A percentile compares a stretch with the other conserved stretches of the same genome.
phyloP scores from a whole-genome alignment of 495 filamentous ascomycete species.

The Penicillium paradoxum region DNA sequence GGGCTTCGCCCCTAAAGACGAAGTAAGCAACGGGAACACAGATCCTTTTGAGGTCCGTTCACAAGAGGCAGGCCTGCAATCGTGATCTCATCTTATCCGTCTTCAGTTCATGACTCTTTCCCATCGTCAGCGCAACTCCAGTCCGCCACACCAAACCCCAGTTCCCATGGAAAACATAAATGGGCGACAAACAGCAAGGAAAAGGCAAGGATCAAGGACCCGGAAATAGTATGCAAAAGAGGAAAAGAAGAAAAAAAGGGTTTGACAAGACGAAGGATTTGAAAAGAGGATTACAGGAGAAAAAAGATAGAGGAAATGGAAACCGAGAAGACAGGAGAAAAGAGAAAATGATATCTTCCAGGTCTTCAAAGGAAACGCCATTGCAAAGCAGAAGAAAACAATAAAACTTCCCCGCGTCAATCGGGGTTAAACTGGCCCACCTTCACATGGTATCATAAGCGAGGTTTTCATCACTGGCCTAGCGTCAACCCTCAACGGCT shows the following conservation, averaged over 20 bases:
- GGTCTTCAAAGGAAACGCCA: conserved; percentile 39
- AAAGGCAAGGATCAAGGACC: background rate
- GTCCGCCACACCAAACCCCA: conserved; percentile 1
- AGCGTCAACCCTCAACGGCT: conserved; percentile 11
- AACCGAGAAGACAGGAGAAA: conserved; percentile 9
- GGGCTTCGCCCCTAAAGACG: background rate
- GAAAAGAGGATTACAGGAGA: conserved; percentile 11
- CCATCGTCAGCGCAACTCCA: conserved; percentile 15
- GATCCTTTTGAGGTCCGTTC: background rate
- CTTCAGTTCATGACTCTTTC: conserved; percentile 15
- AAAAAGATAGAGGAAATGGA: conserved; percentile 5
- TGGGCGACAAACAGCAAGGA: conserved; percentile 3
- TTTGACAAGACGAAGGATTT: conserved; percentile 1
- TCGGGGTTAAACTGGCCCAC: conserved; percentile 8
- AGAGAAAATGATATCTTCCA: conserved; percentile 28
- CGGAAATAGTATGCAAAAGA: conserved; percentile 12
- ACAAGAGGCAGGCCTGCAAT: conserved; percentile 2
- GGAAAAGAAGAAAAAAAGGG: conserved; percentile 9
- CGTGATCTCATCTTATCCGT: conserved; percentile 13
- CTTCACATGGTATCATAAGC: conserved; percentile 45
- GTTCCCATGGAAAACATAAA: conserved; percentile 8
- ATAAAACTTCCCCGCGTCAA: conserved; percentile 10
- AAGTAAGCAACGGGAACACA: background rate
- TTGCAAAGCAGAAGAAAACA: conserved; percentile 35
- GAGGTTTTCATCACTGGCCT: conserved; percentile 33